Evolutionary conservation across 2,329 filamentous ascomycete species (phyloP), one percentile per base, ranked within the genome.

Genomic region (Fusarium metavorans): DNA sequence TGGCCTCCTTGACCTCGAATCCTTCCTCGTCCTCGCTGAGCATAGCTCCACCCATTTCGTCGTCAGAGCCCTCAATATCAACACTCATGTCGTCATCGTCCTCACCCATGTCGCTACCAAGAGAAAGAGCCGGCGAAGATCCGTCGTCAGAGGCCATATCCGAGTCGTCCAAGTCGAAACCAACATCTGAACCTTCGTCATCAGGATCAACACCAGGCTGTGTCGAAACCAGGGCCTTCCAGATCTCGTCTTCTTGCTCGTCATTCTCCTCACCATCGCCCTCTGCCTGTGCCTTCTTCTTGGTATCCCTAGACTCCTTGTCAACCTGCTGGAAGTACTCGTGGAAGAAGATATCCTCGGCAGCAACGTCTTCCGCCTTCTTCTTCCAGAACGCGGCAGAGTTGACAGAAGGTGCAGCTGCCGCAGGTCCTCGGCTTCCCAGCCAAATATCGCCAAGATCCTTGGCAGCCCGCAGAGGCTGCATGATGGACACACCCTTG

Each of bases 321-420:
- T 91, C 91, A 65, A 94, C 84, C 71, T 92, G 90, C 70, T 91
- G 92, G 84, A 99, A 99, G 89, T 99, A 99, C 76, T 95, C 92
- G 83, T 99, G 97, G 90, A 99, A 99, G 90, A 99, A 99, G 43
- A 95, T 94, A 81, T 99, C 97, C 75, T 99, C 95, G 1, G 92
- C 94, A 4, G 93, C 92, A 52, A 99, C 93, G 64, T 98, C 92
- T 73, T 95, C 92, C n/a, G 90, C 88, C 85, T 95, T 95, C 89
- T 94, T 95, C 79, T 92, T 92, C 94, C 95, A 98, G 87, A 99
- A 99, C 4, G 91, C 87, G 72, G 97, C 93, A 1, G 93, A 93
- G 84, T 99, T 99, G 82, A 99, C 88, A 7, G 85, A 81, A 10
- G 81, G 76, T 63, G 81, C 77, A 66, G 81, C 71, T 56, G 80